phyloP scores from a whole-genome alignment of 1,139 yeast genomes.

The Hyphopichia fennica region DNA sequence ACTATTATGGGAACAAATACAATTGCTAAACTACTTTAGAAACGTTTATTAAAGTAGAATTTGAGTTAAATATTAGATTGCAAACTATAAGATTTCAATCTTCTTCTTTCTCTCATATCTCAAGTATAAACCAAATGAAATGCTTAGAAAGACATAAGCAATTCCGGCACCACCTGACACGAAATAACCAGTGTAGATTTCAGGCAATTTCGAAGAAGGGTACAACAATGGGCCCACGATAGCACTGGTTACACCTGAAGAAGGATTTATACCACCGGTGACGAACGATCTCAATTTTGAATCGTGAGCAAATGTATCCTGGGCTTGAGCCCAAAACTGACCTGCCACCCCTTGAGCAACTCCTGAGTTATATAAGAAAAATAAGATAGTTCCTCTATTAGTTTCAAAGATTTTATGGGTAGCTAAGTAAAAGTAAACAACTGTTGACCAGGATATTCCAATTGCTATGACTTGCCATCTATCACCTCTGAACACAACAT shows the following conservation, averaged over 20 bases:
- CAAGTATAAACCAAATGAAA: neutral
- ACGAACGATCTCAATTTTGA: slow-evolving; percentile 12
- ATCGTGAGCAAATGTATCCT: slow-evolving; percentile 13
- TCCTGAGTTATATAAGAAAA: slow-evolving; percentile 12
- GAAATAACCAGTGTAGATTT: neutral
- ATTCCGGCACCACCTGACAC: neutral
- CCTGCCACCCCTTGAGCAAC: slow-evolving; percentile 15
- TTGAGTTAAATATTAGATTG: too few relatives aligned
- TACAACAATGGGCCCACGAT: neutral
- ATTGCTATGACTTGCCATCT: slow-evolving; percentile 1
- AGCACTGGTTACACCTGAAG: neutral
- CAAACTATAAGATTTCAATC: neutral
- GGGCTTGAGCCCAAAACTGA: slow-evolving; percentile 15
- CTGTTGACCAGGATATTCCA: slow-evolving; percentile 1
- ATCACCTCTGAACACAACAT: neutral
- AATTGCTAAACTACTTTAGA: too few relatives aligned
- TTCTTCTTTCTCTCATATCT: neutral
- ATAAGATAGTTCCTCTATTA: neutral
- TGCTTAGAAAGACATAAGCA: neutral
- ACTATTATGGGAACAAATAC: too few relatives aligned
- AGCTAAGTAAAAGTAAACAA: neutral
- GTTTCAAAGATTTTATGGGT: slow-evolving; percentile 1
- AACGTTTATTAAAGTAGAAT: too few relatives aligned
- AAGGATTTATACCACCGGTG: slow-evolving; percentile 14
- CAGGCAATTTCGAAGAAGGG: slow-evolving; percentile 1